Percentiles rank a stretch among this genome's conserved stretches.
Evolutionary conservation across 441 rosid species (phyloP).

Genomic region (Eutrema salsugineum): DNA sequence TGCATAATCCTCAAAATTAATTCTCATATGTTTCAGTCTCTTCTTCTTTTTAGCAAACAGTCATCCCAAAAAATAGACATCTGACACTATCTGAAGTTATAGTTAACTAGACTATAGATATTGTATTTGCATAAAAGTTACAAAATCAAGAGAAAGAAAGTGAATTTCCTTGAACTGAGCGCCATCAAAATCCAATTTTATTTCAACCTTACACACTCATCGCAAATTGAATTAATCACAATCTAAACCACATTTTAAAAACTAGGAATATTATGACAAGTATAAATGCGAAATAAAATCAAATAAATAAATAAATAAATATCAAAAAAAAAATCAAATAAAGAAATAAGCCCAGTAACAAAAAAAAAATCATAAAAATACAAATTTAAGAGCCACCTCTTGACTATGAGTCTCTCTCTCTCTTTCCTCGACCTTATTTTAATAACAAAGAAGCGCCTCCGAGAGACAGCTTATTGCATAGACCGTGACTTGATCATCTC

Average conservation of each 20-base stretch:
- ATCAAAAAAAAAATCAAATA: no score
- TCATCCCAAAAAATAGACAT: not conserved
- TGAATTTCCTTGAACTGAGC: not conserved
- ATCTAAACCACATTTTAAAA: no score
- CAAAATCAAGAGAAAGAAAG: not conserved
- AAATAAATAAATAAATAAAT: no score
- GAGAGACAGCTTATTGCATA: not conserved
- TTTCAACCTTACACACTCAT: no score
- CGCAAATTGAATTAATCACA: no score
- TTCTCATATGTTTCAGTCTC: no score
- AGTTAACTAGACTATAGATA: not conserved
- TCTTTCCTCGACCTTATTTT: not conserved
- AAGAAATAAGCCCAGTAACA: no score
- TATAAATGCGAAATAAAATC: not conserved
- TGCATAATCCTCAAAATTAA: no score
- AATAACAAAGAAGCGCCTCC: not conserved
- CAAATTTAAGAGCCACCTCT: not conserved
- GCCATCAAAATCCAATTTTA: not conserved
- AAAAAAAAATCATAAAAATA: not conserved
- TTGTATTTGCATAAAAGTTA: not conserved
- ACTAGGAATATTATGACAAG: not conserved
- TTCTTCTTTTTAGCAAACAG: not conserved
- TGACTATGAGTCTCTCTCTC: no score
- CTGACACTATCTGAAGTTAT: not conserved
- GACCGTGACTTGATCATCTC: constrained; percentile 10